Base-by-base conservation (phyloP, 768 basidiomycete species). In the Amanita fuliginea region DNA sequence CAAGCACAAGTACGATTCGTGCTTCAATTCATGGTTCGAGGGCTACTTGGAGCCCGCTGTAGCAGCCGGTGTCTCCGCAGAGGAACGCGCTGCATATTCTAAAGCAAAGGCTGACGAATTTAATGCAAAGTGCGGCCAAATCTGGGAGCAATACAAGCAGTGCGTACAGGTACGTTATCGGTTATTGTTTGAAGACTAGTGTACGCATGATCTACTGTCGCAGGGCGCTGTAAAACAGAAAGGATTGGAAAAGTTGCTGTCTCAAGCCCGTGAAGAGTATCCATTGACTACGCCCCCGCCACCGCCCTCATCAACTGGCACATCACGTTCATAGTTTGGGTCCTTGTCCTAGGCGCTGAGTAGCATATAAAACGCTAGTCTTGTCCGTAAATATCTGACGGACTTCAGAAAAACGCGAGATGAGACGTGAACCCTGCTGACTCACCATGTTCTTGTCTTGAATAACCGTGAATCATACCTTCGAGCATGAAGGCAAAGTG, bases 11-110 rank as follows among this genome's bases (percentile, higher is more conserved):
- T 98, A 96, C 62, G 94, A 98, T 64, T 72, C 86, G 0, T 98
- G 94, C 71, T 98, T 98, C 70, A 96, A 96, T 59, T 79, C 86
- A 6, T 97, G 94, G 95, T 93, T 99, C 57, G 93, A 96, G 64
- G 91, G 89, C 9, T 99, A 97, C 63, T 80, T 97, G 19, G 86
- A 92, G 59, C 92, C 92, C 7, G 81, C 80, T 8, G 71, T 84
- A 14, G 65, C 71, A 11, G 65, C 66, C 13, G 56, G 67, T 21
- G 56, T 69, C 5, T 62, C 62, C 5, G 54, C 64, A 10, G 68
- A 73, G 46, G 67, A 75, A 49, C 78, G 79, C 42, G 67, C 73
- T 13, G 76, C 71, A 41, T 82, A 84, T 58, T 80, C 85, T 3
- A 79, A 81, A 57, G 66, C 76, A 52, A 94, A 93, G 65, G 88